phyloP scores from a whole-genome alignment of 75 land plant genomes.

The Cryptomeria japonica region DNA sequence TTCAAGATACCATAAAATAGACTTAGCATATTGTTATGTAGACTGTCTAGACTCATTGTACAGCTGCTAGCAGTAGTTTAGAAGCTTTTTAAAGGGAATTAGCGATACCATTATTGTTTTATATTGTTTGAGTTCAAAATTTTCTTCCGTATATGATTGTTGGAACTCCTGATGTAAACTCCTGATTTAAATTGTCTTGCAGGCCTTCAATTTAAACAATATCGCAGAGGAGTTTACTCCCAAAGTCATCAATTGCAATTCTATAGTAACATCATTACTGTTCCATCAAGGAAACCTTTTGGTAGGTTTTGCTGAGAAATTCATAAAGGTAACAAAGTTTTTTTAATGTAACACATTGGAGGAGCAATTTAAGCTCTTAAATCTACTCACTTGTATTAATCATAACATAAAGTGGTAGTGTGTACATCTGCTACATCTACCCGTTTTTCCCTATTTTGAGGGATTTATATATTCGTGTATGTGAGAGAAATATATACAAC shows the following conservation, averaged over 20 bases:
- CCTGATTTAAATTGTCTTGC: conserved; percentile 4
- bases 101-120: background rate
- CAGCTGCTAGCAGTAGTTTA: background rate
- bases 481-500: too few species aligned
- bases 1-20: background rate
- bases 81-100: background rate
- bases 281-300: conserved; percentile 55
- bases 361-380: background rate
- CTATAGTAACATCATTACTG: conserved; percentile 39
- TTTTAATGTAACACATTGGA: background rate
- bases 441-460: too few species aligned
- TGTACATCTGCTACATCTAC: too few species aligned
- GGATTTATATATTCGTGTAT: too few species aligned
- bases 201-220: conserved; percentile 44
- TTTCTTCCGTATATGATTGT: background rate
- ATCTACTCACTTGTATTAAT: too few species aligned
- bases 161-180: background rate
- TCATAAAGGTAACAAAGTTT: conserved; percentile 46
- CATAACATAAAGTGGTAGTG: too few species aligned
- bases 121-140: background rate
- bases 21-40: background rate
- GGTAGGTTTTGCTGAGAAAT: conserved; percentile 47
- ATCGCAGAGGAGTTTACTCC: conserved; percentile 22
- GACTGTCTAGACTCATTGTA: background rate
- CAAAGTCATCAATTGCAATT: conserved; percentile 41